Evolutionary conservation across 306 rosid genomes (phyloP).

Genomic region (Lotus japonicus): DNA sequence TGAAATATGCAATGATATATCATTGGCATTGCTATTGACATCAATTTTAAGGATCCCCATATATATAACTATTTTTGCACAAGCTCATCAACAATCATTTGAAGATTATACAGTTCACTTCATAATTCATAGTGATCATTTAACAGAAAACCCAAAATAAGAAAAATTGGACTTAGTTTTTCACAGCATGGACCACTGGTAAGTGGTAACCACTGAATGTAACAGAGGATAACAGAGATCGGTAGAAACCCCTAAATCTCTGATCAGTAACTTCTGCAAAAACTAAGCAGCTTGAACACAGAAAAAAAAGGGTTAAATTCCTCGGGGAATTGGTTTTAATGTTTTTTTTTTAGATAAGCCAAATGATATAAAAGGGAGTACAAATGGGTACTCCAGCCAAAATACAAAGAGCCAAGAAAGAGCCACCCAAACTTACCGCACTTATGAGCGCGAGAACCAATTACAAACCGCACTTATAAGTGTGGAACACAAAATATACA

Average conservation of each 20-base stretch:
- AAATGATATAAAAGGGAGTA: too few species aligned
- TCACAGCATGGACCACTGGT: not conserved
- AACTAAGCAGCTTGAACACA: not conserved
- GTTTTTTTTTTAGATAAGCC: too few species aligned
- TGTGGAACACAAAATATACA: too few species aligned
- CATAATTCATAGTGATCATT: not conserved
- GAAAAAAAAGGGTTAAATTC: too few species aligned
- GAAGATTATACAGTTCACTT: not conserved
- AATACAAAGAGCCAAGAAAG: too few species aligned
- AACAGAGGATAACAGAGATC: not conserved
- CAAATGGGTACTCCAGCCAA: too few species aligned
- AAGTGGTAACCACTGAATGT: too few species aligned
- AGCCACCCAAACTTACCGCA: too few species aligned
- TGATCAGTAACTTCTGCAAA: not conserved
- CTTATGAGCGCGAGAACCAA: too few species aligned
- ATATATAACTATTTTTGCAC: not conserved
- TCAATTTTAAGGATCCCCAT: not conserved
- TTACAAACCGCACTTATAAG: too few species aligned
- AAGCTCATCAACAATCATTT: not conserved
- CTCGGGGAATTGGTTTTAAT: too few species aligned
- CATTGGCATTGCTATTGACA: not conserved
- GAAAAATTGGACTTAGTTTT: not conserved
- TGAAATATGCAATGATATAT: not conserved
- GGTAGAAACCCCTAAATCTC: not conserved
- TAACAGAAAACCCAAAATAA: not conserved